Percentiles rank a stretch among this genome's conserved stretches.
These are phyloP conservation scores for Saprolegnia parasitica DNA, from an alignment of 352 stramenopile species.

Conservation along the genomic window DNA sequence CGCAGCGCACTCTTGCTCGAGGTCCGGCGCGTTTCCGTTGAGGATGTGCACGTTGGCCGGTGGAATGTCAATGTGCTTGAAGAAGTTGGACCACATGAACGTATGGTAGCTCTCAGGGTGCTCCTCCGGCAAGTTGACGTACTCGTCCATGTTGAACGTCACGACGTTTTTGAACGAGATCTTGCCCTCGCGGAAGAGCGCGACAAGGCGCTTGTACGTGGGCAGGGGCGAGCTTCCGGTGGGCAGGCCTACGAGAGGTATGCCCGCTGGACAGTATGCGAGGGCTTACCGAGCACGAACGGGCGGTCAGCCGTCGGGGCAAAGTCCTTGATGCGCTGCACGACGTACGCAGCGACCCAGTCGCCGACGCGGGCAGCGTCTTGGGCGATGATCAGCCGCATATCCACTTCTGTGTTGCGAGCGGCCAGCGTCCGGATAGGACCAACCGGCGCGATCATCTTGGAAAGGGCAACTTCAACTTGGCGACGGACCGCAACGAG, in stretches of 20 bases:
- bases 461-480: neutral
- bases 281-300: constrained; percentile 66
- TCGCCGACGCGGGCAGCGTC: constrained; percentile 51
- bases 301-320: constrained; percentile 56
- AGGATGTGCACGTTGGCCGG: constrained; percentile 86
- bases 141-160: constrained; percentile 92
- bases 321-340: constrained; percentile 76
- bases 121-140: constrained; percentile 65
- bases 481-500: too few relatives aligned
- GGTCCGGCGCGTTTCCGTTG: constrained; percentile 74
- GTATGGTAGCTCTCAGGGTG: constrained; percentile 86
- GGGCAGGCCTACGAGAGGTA: constrained; percentile 38
- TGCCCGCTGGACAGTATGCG: neutral
- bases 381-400: constrained; percentile 85
- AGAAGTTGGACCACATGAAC: constrained; percentile 89
- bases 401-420: constrained; percentile 29
- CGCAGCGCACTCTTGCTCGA: constrained; percentile 66
- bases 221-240: constrained; percentile 82
- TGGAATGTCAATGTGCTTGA: constrained; percentile 86
- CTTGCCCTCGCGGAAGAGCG: constrained; percentile 37
- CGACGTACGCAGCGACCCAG: constrained; percentile 80
- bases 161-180: constrained; percentile 82
- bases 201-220: constrained; percentile 77
- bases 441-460: neutral
- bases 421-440: neutral